phyloP scores from a whole-genome alignment of 176 grass and related monocot genomes.

The Dactylis glomerata region DNA sequence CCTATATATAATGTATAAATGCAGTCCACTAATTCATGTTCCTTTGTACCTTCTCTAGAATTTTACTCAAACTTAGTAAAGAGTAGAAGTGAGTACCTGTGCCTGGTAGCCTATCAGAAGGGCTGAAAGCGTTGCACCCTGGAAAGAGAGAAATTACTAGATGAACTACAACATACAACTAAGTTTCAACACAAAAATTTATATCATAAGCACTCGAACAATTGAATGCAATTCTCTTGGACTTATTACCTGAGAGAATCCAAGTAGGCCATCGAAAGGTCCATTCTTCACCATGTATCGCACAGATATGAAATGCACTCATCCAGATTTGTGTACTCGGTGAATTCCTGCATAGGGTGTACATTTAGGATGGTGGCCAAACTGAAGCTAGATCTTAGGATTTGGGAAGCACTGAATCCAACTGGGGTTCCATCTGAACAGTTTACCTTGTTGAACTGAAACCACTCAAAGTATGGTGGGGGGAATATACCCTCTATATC shows the following conservation, averaged over 20 bases:
- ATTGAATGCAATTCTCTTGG: neutral
- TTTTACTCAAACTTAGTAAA: neutral
- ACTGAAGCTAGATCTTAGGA: neutral
- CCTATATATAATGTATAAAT: neutral
- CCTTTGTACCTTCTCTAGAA: neutral
- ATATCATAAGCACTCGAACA: neutral
- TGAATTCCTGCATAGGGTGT: constrained; percentile 55
- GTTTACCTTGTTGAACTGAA: constrained; percentile 77
- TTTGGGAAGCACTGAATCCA: neutral
- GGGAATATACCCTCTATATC: constrained; percentile 77
- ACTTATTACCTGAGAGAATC: constrained; percentile 82
- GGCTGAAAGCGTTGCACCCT: constrained; percentile 76
- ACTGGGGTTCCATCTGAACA: neutral
- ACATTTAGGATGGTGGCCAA: neutral
- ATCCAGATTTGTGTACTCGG: constrained; percentile 81
- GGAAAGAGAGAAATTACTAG: constrained; percentile 18
- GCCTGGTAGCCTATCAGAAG: constrained; percentile 79
- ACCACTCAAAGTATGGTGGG: constrained; percentile 86
- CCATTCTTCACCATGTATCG: constrained; percentile 74
- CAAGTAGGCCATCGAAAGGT: constrained; percentile 78
- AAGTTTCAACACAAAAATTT: neutral
- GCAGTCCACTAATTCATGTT: neutral
- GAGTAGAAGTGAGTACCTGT: constrained; percentile 39
- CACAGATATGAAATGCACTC: constrained; percentile 66
- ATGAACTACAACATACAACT: neutral